Conservation (phyloP, 2,329 filamentous ascomycete species). For the Penicillium palitans region DNA sequence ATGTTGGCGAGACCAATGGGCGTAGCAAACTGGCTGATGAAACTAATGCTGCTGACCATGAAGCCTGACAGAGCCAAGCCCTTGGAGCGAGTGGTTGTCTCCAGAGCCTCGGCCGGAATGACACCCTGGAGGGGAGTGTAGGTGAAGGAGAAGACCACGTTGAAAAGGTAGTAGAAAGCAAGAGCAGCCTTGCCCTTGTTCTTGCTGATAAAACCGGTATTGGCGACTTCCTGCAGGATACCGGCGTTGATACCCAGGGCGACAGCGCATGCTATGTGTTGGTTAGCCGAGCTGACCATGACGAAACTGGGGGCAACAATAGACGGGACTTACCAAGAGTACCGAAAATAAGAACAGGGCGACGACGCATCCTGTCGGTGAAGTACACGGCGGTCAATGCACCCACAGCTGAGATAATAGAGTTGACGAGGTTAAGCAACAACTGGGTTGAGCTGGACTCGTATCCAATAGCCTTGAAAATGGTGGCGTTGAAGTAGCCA, state of each 20-base stretch:
- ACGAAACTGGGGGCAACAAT: accelerated
- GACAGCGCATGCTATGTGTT: conserved; percentile 37
- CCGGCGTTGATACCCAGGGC: conserved; percentile 50
- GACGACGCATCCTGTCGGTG: conserved; percentile 51
- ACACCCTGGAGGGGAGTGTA: conserved; percentile 54
- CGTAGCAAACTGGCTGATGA: conserved; percentile 52
- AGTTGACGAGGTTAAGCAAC: conserved; percentile 52
- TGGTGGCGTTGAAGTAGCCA: conserved; percentile 54
- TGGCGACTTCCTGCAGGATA: conserved; percentile 42
- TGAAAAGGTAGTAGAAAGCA: conserved; percentile 53
- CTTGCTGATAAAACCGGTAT: conserved; percentile 32
- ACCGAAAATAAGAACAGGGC: conserved; percentile 49
- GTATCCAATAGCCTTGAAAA: conserved; percentile 42
- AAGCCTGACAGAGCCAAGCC: conserved; percentile 50
- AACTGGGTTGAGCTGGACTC: conserved; percentile 39
- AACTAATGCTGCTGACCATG: conserved; percentile 49
- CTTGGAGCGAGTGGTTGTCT: conserved; percentile 52
- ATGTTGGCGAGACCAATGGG: conserved; percentile 51
- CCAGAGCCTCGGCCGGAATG: conserved; percentile 51
- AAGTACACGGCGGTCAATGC: conserved; percentile 47
- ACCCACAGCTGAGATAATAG: conserved; percentile 48
- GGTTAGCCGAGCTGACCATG: background rate
- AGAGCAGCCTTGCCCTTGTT: conserved; percentile 48
- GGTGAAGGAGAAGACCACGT: conserved; percentile 52
- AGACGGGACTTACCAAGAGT: conserved; percentile 34